Conservation (phyloP, 78 protist genomes). For the Fonticula alba region DNA sequence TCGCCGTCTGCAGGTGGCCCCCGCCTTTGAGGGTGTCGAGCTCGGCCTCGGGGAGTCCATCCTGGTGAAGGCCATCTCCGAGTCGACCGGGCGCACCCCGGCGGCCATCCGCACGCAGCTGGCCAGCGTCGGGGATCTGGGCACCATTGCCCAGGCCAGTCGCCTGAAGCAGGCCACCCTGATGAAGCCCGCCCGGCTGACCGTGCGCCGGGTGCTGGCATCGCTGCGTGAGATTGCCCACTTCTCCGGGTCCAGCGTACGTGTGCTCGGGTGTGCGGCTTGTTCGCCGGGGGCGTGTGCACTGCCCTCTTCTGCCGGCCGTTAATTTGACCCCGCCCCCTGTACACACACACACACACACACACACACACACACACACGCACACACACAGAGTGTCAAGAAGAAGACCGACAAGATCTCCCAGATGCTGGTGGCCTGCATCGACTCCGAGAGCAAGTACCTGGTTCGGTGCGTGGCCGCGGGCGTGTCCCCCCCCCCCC, state of each 20-base stretch:
- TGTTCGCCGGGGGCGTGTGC: no score
- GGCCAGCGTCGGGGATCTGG: slow-evolving; percentile 68
- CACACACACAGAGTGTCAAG: no score
- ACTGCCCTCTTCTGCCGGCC: no score
- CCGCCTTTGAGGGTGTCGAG: slow-evolving; percentile 68
- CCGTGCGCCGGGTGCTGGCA: slow-evolving; percentile 26
- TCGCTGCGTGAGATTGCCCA: slow-evolving; percentile 26
- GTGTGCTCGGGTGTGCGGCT: no score
- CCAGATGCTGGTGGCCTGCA: slow-evolving; percentile 35
- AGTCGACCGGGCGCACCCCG: slow-evolving; percentile 41
- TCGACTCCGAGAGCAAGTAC: slow-evolving; percentile 12
- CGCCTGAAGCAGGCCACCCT: slow-evolving; percentile 10
- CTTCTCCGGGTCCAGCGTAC: slow-evolving; percentile 13
- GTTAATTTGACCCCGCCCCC: no score
- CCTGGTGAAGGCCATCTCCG: slow-evolving; percentile 51
- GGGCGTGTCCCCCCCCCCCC: no score
- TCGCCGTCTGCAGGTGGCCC: slow-evolving; percentile 37
- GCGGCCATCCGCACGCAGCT: slow-evolving; percentile 24
- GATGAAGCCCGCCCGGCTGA: slow-evolving; percentile 9
- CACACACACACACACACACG: no score
- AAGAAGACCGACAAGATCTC: no score
- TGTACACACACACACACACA: no score
- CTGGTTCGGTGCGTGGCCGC: slow-evolving; percentile 10
- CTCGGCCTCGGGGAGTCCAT: slow-evolving; percentile 81
- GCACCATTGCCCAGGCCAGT: slow-evolving; percentile 41